These are phyloP conservation scores for Saraca asoca DNA, from an alignment of 331 rosid species.

Conservation along the genomic window DNA sequence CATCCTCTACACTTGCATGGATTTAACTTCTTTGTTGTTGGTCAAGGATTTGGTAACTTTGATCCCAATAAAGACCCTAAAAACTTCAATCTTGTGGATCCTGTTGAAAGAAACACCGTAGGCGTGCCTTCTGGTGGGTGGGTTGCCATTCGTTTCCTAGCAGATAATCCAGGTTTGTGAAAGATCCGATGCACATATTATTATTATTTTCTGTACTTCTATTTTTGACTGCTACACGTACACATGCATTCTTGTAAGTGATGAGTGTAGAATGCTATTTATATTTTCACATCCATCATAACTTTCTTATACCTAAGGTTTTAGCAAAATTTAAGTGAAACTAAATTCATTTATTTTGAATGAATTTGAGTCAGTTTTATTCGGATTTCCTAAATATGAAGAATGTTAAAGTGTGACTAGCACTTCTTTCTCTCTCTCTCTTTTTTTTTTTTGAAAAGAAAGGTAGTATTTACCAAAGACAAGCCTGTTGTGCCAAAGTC, in stretches of 20 bases:
- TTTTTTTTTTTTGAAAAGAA: too few relatives aligned
- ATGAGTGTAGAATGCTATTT: neutral
- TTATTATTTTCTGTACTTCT: neutral
- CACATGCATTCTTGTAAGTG: neutral
- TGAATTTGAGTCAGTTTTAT: too few relatives aligned
- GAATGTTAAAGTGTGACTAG: too few relatives aligned
- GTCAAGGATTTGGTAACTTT: constrained; percentile 55
- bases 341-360: too few relatives aligned
- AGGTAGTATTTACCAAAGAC: too few relatives aligned
- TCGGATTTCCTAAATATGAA: too few relatives aligned
- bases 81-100: constrained; percentile 48
- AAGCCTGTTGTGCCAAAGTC: too few relatives aligned
- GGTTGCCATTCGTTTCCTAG: constrained; percentile 49
- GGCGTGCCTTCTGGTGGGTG: constrained; percentile 58
- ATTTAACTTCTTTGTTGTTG: constrained; percentile 51
- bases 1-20: constrained; percentile 21
- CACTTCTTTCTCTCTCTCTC: too few relatives aligned
- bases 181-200: too few relatives aligned
- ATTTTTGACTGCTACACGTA: neutral
- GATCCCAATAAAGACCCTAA: constrained; percentile 42
- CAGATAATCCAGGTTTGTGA: constrained; percentile 49
- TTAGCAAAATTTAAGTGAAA: too few relatives aligned
- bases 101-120: constrained; percentile 46
- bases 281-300: too few relatives aligned
- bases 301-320: too few relatives aligned